A percentile compares a stretch with the other conserved stretches of the same genome.
phyloP scores from a whole-genome alignment of 805 yeast species.

The Myxozyma vanderwaltii region DNA sequence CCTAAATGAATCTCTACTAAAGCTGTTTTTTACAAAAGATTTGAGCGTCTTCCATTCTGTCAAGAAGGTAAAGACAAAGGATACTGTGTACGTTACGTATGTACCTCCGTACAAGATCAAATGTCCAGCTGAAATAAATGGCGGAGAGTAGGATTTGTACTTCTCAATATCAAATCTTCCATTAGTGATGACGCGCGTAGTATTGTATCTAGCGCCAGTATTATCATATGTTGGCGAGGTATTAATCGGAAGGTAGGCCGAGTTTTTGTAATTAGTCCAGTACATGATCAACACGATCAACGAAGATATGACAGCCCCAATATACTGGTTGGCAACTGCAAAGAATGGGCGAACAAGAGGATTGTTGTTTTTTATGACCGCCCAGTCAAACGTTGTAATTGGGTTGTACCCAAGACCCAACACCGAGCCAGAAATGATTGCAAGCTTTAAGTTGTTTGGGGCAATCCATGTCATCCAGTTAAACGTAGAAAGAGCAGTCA shows the following conservation, averaged over 20 bases:
- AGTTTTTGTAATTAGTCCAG: slow-evolving; percentile 52
- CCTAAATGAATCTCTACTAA: slow-evolving; percentile 35
- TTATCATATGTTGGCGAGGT: slow-evolving; percentile 47
- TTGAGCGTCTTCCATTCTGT: slow-evolving; percentile 42
- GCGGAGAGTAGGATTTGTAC: slow-evolving; percentile 62
- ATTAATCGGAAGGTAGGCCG: slow-evolving; percentile 48
- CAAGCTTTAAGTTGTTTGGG: slow-evolving; percentile 56
- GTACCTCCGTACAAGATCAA: slow-evolving; percentile 56
- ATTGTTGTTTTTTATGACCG: slow-evolving; percentile 45
- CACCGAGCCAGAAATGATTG: slow-evolving; percentile 63
- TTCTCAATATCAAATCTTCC: slow-evolving; percentile 50
- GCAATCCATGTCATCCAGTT: slow-evolving; percentile 65
- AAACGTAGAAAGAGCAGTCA: slow-evolving; percentile 60
- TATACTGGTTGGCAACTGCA: slow-evolving; percentile 48
- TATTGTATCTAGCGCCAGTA: slow-evolving; percentile 47
- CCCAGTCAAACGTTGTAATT: slow-evolving; percentile 67
- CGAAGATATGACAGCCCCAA: slow-evolving; percentile 51
- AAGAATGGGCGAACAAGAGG: slow-evolving; percentile 45
- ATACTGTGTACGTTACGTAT: slow-evolving; percentile 55
- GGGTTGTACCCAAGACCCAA: slow-evolving; percentile 71
- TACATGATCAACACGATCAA: slow-evolving; percentile 56
- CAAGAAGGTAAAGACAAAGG: slow-evolving; percentile 50
- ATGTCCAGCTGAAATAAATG: slow-evolving; percentile 55
- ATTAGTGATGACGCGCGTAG: slow-evolving; percentile 51
- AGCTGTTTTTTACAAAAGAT: background rate